A percentile compares a stretch with the other conserved stretches of the same genome.
Evolutionary conservation across 2,329 filamentous ascomycete genomes (phyloP).

Genomic region (Penicillium sp.): DNA sequence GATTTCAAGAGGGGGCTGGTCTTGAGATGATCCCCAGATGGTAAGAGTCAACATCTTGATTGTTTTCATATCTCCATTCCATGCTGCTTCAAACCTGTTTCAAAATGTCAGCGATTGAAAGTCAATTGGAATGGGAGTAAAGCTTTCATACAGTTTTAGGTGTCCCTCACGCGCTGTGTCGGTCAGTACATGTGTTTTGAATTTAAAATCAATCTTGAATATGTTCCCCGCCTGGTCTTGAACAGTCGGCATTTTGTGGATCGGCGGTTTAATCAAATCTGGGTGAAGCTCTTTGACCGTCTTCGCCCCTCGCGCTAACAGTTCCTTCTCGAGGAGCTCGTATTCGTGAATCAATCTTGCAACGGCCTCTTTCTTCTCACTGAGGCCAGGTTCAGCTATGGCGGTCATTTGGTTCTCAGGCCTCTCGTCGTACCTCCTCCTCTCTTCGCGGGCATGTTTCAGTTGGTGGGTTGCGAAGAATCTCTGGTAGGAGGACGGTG

Average conservation of each 20-base stretch:
- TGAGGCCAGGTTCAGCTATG: conserved; percentile 14
- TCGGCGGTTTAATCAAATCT: not conserved
- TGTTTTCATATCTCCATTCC: conserved; percentile 64
- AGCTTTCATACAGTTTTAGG: conserved; percentile 55
- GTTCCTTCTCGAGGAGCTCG: conserved; percentile 53
- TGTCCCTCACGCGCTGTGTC: conserved; percentile 60
- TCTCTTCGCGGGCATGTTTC: conserved; percentile 27
- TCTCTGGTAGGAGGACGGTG: conserved; percentile 60
- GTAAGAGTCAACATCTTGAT: conserved; percentile 46
- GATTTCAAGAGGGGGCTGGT: conserved; percentile 63
- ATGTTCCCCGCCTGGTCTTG: not conserved
- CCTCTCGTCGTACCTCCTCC: not conserved
- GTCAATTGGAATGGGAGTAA: conserved; percentile 42
- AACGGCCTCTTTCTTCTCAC: conserved; percentile 59
- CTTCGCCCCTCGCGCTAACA: conserved; percentile 64
- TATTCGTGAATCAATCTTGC: conserved; percentile 52
- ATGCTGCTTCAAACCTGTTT: conserved; percentile 63
- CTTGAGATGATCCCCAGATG: conserved; percentile 45
- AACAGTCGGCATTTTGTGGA: not conserved
- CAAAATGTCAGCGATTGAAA: conserved; percentile 50
- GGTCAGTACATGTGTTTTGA: conserved; percentile 40
- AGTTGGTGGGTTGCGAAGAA: conserved; percentile 50
- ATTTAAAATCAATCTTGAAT: conserved; percentile 47
- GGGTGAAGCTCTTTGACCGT: conserved; percentile 66
- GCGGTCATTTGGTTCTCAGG: not conserved